Evolutionary conservation across 768 basidiomycete species (phyloP), one percentile per base, ranked within the genome.

Genomic region (Termitomyces sp.): DNA sequence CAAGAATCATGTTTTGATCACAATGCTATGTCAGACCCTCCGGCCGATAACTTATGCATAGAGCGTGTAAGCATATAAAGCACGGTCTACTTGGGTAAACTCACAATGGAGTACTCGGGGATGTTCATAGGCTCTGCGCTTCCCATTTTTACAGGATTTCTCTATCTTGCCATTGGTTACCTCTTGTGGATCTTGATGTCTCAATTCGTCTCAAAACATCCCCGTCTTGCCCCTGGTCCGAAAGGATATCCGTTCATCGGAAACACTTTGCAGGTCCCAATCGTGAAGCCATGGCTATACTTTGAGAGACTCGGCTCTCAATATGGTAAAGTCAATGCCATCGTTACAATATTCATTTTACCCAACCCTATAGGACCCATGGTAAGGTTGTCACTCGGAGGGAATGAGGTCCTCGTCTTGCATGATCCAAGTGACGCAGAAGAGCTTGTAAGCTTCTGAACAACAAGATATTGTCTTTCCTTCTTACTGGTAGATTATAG

Each of bases 181-280:
- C 9, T 42, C 17, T 14, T 34, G 17, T 42, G 28, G 19, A 39
- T 47, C 9, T 7, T 32, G 5, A 1, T 23, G 7, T n/a, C 11
- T 11, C 16, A 5, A 19, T 17, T 19, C 12, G 7, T 34, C 7
- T 43, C 19, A 5, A 52, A 52, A 16, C 23, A 30, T n/a, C 25
- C n/a, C 5, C 28, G 25, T 3, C 14, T 55, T 46, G 54, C 52
- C 7, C 59, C 59, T 27, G 59, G 59, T 10, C 59, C 59, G 6
- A 42, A 34, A 34, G 51, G 40, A 42, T 27, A 52, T 12, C 59
- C 59, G 27, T 16, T 60, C 39, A 32, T 60, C 11, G 59, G 59
- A 9, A 47, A 60, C 32, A 53, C 44, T 14, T 49, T 60, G 14
- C 59, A 60, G 30, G 34, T 60, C n/a, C 59, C 59, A n/a, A 53